Conservation (phyloP, 2,329 filamentous ascomycete genomes). For the Ploettnerulaceae sp. region DNA sequence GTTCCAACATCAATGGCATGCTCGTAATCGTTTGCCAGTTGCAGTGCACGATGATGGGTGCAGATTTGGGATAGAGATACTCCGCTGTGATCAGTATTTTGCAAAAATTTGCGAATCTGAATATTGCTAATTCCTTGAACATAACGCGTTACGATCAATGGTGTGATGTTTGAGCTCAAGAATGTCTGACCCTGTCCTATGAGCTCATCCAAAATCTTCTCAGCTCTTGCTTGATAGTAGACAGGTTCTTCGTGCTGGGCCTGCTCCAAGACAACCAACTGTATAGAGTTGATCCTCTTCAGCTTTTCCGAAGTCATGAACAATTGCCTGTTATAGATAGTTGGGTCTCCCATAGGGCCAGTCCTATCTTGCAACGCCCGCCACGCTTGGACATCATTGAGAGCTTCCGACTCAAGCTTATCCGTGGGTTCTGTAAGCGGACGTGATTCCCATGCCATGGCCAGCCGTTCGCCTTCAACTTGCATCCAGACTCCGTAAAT, state of each 20-base stretch:
- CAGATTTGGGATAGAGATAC: slow-evolving; percentile 37
- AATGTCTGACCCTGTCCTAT: slow-evolving; percentile 18
- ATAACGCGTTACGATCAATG: slow-evolving; percentile 42
- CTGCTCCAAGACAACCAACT: slow-evolving; percentile 51
- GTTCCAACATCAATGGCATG: slow-evolving; percentile 45
- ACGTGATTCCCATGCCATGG: slow-evolving; percentile 42
- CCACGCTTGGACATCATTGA: slow-evolving; percentile 43
- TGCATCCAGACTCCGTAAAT: slow-evolving; percentile 51
- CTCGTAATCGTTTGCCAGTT: slow-evolving; percentile 53
- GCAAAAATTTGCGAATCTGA: slow-evolving; percentile 42
- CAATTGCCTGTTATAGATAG: slow-evolving; percentile 50
- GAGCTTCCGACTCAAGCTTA: slow-evolving; percentile 36
- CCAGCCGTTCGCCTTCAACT: slow-evolving; percentile 51
- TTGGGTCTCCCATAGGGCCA: slow-evolving; percentile 40
- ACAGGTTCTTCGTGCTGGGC: slow-evolving; percentile 46
- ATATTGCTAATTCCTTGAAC: slow-evolving; percentile 47
- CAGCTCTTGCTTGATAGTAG: slow-evolving; percentile 45
- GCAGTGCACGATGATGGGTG: slow-evolving; percentile 46
- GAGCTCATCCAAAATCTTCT: slow-evolving; percentile 38
- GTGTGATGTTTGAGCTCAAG: slow-evolving; percentile 23
- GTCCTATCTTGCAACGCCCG: slow-evolving; percentile 33
- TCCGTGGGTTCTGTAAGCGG: slow-evolving; percentile 35
- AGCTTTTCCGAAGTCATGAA: slow-evolving; percentile 45
- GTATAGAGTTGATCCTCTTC: slow-evolving; percentile 48
- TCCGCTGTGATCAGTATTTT: slow-evolving; percentile 14